Conservation (phyloP, 2,329 filamentous ascomycete genomes). For the Fusarium temperatum region DNA sequence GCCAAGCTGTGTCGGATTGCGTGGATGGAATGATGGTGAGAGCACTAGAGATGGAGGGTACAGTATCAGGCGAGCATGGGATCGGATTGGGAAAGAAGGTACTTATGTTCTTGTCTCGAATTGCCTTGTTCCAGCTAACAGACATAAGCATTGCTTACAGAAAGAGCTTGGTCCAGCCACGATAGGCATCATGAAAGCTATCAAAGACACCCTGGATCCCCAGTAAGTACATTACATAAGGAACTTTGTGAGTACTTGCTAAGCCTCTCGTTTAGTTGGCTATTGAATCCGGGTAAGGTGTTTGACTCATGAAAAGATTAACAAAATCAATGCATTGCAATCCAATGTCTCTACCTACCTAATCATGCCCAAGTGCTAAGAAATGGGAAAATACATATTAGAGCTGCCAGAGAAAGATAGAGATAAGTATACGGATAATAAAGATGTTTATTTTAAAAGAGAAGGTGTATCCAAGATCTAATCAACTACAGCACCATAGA, state of each 20-base stretch:
- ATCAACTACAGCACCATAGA: too few relatives aligned
- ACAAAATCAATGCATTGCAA: neutral
- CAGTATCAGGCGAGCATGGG: conserved; percentile 62
- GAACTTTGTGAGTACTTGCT: neutral
- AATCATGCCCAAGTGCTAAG: too few relatives aligned
- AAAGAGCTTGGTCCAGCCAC: neutral
- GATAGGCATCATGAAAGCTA: neutral
- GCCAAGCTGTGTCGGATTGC: conserved; percentile 62
- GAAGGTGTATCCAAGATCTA: too few relatives aligned
- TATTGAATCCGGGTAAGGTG: neutral
- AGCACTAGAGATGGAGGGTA: conserved; percentile 76
- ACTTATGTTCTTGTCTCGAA: neutral
- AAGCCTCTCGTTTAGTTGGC: neutral
- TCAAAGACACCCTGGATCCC: neutral
- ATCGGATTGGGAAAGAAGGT: neutral
- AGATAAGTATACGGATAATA: too few relatives aligned
- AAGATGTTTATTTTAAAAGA: fast-evolving
- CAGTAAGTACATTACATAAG: neutral
- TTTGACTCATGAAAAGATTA: neutral
- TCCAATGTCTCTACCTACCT: neutral
- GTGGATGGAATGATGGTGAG: conserved; percentile 76
- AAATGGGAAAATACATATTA: too few relatives aligned
- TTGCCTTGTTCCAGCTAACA: neutral
- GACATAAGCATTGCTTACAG: neutral
- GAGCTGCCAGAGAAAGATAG: too few relatives aligned